Evolutionary conservation across 768 basidiomycete species (phyloP).

Genomic region (Mycena vitilis): DNA sequence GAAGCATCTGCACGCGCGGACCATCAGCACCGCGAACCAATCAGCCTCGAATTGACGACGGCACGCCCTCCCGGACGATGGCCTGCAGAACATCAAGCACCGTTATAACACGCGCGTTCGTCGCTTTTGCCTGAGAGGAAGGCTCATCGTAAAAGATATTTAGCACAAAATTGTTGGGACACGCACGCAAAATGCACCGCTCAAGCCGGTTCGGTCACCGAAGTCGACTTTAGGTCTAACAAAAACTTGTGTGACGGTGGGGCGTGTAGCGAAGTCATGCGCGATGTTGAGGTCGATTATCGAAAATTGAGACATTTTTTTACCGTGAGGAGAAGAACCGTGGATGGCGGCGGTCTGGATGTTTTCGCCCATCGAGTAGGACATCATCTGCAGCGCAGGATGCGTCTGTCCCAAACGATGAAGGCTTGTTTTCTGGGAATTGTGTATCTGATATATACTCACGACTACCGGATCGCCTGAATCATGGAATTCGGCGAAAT

Average conservation of each 20-base stretch:
- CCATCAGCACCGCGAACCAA: neutral
- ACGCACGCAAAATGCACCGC: conserved; percentile 15
- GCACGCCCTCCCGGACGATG: conserved; percentile 7
- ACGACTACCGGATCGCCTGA: conserved; percentile 3
- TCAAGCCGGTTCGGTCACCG: neutral
- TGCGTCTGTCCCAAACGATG: neutral
- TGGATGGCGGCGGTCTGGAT: conserved; percentile 14
- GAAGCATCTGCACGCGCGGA: neutral
- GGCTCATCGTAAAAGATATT: neutral
- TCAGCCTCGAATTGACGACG: neutral
- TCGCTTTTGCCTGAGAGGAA: conserved; percentile 6
- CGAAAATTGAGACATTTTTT: neutral
- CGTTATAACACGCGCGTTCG: conserved; percentile 3
- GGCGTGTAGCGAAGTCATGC: conserved; percentile 15
- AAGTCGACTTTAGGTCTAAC: neutral
- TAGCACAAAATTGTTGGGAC: neutral
- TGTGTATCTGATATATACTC: neutral
- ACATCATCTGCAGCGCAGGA: conserved; percentile 13
- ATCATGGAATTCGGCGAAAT: neutral
- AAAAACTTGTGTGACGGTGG: conserved; percentile 13
- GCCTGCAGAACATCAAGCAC: conserved; percentile 11
- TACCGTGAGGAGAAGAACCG: neutral
- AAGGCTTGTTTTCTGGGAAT: neutral
- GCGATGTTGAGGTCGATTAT: conserved; percentile 7
- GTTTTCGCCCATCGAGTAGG: conserved; percentile 3